phyloP scores from a whole-genome alignment of 768 basidiomycete genomes.

The Panellus pusillus region DNA sequence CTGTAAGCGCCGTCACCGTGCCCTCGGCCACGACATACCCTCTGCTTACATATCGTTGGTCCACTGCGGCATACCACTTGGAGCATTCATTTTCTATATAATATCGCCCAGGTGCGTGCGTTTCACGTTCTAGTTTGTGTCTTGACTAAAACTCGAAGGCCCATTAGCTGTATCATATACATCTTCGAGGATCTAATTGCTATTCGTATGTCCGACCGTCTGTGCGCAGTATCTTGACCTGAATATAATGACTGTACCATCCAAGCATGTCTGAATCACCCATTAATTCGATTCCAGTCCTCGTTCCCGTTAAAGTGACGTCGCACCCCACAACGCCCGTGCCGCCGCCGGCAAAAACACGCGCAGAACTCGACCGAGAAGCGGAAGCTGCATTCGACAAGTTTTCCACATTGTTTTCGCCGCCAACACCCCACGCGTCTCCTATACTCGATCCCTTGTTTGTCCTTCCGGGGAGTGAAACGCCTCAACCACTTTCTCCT shows the following conservation, averaged over 20 bases:
- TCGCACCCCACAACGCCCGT: constrained; percentile 4
- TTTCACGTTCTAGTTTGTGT: too few species aligned
- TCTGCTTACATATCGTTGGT: too few species aligned
- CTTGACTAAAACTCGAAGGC: too few species aligned
- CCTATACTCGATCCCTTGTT: constrained; percentile 24
- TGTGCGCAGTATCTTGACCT: background rate
- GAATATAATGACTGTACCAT: constrained; percentile 15
- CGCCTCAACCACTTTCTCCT: constrained; percentile 15
- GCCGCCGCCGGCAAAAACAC: constrained; percentile 9
- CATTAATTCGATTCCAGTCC: constrained; percentile 15
- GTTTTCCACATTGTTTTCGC: constrained; percentile 45
- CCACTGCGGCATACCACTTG: too few species aligned
- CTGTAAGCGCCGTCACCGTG: too few species aligned
- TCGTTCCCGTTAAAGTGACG: constrained; percentile 9
- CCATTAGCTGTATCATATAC: too few species aligned
- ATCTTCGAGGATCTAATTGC: too few species aligned
- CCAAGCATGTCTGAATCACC: constrained; percentile 19
- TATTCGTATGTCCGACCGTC: background rate
- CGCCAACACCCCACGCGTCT: constrained; percentile 38
- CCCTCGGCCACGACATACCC: too few species aligned
- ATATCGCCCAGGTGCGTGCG: too few species aligned
- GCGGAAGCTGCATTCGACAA: constrained; percentile 36
- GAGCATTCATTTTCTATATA: too few species aligned
- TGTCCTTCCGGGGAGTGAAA: background rate
- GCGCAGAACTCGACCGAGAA: constrained; percentile 13